Evolutionary conservation across 306 rosid genomes (phyloP), one percentile per base, ranked within the genome.

Genomic region (Inga laurina): DNA sequence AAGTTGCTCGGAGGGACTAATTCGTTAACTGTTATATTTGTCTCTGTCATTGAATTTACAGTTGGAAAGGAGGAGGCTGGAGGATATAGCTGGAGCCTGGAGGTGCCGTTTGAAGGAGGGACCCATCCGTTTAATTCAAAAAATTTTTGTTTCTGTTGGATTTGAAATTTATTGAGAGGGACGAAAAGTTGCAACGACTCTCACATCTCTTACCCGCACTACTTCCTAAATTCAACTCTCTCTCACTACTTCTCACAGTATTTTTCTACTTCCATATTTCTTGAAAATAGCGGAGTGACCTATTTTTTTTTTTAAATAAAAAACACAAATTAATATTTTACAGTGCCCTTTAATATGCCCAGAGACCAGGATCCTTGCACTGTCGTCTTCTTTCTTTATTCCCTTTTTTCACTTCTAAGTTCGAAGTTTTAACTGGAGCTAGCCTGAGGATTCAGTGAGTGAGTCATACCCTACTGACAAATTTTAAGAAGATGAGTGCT

Each of bases 151-250:
- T 82, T 72, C 81, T 46, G 83, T 87, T 75, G 84, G 86, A 85
- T 91, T 93, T 89, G 88, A 93, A 93, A 83, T 89, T 82, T 73
- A 65, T 84, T 73, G 85, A 88, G 91, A 65, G 93, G 93, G 87
- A 87, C 86, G 76, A 83, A 83, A 88, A 86, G 87, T 90, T 86
- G 82, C 74, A 78, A 56, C 65, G 24, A 39, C 64, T 64, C 71
- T 0, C 35, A 62, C 30, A 27, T 27, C 30, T 8, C 30, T 57
- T n/a, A n/a, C 86, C 90, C 90, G 7, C 64, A 74, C 85, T 71
- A 11, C 27, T 14, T 22, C 74, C 74, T 27, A 77, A 65, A 34
- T 65, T 32, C 71, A 65, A 65, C 34, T 52, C 19, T 54, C 84
- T 82, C 86, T 18, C 79, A 32, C 15, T 18, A 15, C 61, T 8